Base-by-base conservation (phyloP, 2,329 filamentous ascomycete species). In the Fusarium sp. region DNA sequence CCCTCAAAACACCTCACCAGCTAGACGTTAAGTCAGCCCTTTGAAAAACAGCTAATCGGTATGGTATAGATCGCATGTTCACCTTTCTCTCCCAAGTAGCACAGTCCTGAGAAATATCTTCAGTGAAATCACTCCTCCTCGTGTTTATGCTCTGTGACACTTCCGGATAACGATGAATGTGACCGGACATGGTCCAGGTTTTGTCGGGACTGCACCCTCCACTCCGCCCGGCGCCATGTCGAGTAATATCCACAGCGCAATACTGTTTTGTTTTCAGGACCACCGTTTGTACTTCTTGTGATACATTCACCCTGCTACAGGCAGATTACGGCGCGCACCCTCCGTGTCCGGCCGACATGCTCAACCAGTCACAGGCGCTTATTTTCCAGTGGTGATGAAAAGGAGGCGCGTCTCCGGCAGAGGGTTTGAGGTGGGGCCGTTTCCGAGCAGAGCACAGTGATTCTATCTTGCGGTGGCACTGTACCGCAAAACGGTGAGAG, bases 101-200 rank as follows among this genome's bases (percentile, higher is more conserved):
- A 32, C 20, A 10, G n/a, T 35, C 14, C 20, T 48, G 41, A 45
- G 10, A 27, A 9, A n/a, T 3, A n/a, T n/a, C 7, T 2, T 9
- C 2, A 3, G 35, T 37, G 19, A 23, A 23, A 55, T 57, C 56
- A 45, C 48, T 51, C 40, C 51, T 50, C 41, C 44, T 32, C 39
- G 41, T 37, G 22, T 39, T 27, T 45, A 52, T 57, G 23, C 30
- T 55, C 50, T 61, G 41, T 61, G 39, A 45, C 61, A 48, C 35
- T 45, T 58, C 53, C 41, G 65, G 55, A 56, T 45, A 53, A 9
- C 13, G 40, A 41, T 47, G 30, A 35, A 58, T 47, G 50, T 41
- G 47, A 46, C 47, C 46, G 54, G 62, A 47, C 62, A 69, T 67
- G 67, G 67, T 63, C 58, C 58, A 70, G 67, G 63, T 67, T 45